Conservation (phyloP, 2,329 filamentous ascomycete species). For the Didymellaceae sp. region DNA sequence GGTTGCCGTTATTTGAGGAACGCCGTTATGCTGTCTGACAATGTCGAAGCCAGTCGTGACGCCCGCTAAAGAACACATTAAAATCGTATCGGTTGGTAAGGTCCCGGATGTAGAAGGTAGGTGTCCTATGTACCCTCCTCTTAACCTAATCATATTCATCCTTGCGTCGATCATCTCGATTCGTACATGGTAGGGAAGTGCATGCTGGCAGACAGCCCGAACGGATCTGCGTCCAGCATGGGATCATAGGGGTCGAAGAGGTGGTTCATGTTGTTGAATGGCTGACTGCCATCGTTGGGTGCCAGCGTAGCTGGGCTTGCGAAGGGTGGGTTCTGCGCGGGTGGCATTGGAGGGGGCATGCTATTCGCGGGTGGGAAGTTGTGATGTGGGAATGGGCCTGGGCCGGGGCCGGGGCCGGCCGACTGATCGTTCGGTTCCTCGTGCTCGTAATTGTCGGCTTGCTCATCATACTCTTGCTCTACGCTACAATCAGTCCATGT, state of each 20-base stretch:
- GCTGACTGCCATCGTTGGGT: conserved; percentile 41
- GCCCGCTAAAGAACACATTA: conserved; percentile 44
- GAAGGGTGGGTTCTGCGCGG: conserved; percentile 46
- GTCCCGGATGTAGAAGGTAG: conserved; percentile 13
- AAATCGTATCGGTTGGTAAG: conserved; percentile 20
- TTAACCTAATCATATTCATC: conserved; percentile 18
- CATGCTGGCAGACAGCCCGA: conserved; percentile 93
- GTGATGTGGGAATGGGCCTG: conserved; percentile 63
- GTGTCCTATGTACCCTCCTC: conserved; percentile 15
- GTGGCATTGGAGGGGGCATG: conserved; percentile 49
- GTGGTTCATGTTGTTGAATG: conserved; percentile 57
- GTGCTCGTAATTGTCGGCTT: conserved; percentile 87
- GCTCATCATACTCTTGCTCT: conserved; percentile 98
- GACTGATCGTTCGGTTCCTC: conserved; percentile 70
- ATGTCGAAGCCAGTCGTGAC: conserved; percentile 24
- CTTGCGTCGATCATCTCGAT: conserved; percentile 43
- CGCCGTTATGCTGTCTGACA: conserved; percentile 34
- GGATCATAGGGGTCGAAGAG: conserved; percentile 79
- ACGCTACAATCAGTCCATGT: conserved; percentile 70
- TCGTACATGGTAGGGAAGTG: conserved; percentile 82
- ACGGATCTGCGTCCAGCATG: conserved; percentile 90
- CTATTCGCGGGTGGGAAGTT: conserved; percentile 58
- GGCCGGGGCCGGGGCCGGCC: conserved; percentile 64
- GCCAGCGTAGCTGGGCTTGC: conserved; percentile 42
- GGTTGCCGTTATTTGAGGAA: conserved; percentile 24